phyloP scores from a whole-genome alignment of 2,329 filamentous ascomycete genomes.

The Arthrobotrys sphaeroides region DNA sequence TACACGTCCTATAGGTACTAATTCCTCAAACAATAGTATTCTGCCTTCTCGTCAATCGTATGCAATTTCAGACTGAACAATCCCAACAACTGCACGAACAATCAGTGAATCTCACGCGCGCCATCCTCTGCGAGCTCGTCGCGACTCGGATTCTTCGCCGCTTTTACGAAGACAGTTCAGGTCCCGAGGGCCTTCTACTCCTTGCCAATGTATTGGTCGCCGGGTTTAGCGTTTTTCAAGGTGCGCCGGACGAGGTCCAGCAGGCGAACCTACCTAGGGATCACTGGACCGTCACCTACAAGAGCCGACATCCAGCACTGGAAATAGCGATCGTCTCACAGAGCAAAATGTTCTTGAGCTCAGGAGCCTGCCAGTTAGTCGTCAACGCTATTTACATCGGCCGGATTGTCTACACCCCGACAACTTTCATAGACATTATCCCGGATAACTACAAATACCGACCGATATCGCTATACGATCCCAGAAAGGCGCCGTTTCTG shows the following conservation, averaged over 20 bases:
- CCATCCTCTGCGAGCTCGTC: conserved; percentile 80
- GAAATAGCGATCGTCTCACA: conserved; percentile 85
- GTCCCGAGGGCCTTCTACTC: conserved; percentile 74
- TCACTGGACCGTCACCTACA: conserved; percentile 65
- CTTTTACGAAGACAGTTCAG: conserved; percentile 80
- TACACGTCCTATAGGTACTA: background rate
- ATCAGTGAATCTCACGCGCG: conserved; percentile 81
- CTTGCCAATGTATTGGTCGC: conserved; percentile 82
- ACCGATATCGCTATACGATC: conserved; percentile 82
- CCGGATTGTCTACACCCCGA: conserved; percentile 82
- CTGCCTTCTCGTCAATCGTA: conserved; percentile 81
- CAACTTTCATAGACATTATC: conserved; percentile 81
- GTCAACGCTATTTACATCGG: conserved; percentile 84
- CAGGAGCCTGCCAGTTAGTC: conserved; percentile 81
- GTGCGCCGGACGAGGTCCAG: conserved; percentile 75
- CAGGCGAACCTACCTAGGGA: conserved; percentile 66
- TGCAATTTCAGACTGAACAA: conserved; percentile 81
- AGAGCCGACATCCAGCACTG: conserved; percentile 68
- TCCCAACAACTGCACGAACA: conserved; percentile 78
- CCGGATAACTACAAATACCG: conserved; percentile 87
- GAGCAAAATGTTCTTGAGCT: conserved; percentile 79
- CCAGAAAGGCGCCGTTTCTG: conserved; percentile 75
- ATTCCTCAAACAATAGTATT: conserved; percentile 68
- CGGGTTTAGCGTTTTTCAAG: conserved; percentile 86
- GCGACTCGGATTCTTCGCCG: conserved; percentile 80